These are phyloP conservation scores for Aspergillus biplanus DNA, from an alignment of 495 filamentous ascomycete genomes.

Conservation along the genomic window DNA sequence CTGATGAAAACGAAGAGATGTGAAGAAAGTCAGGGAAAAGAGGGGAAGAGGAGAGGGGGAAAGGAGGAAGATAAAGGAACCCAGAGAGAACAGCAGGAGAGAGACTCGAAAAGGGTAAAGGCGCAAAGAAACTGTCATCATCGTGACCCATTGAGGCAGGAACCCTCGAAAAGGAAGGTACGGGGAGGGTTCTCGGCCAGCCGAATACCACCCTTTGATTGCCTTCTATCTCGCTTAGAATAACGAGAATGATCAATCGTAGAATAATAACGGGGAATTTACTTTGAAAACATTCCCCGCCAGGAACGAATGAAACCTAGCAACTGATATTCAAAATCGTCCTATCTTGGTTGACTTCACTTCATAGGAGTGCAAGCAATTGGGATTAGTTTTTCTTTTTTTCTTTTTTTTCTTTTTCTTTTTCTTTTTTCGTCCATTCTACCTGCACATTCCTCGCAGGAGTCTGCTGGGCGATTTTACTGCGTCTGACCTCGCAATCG, in stretches of 20 bases:
- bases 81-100: slow-evolving; percentile 5
- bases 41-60: slow-evolving; percentile 4
- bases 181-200: slow-evolving; percentile 2
- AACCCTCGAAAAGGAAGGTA: slow-evolving; percentile 24
- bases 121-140: slow-evolving; percentile 12
- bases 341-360: not conserved
- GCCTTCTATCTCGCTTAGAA: not conserved
- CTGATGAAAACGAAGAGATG: slow-evolving; percentile 17
- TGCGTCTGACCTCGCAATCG: not conserved
- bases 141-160: slow-evolving; percentile 20
- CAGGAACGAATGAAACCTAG: slow-evolving; percentile 3
- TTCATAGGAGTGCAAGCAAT: not conserved
- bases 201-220: slow-evolving; percentile 14
- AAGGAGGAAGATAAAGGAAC: slow-evolving; percentile 17
- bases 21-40: slow-evolving; percentile 16
- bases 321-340: not conserved
- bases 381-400: slow-evolving; percentile 6
- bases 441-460: slow-evolving; percentile 5
- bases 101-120: not conserved
- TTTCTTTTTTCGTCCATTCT: slow-evolving; percentile 16
- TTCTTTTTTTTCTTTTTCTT: slow-evolving; percentile 8
- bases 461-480: not conserved
- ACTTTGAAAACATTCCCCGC: not conserved
- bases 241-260: not conserved
- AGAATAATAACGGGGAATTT: not conserved